These are phyloP conservation scores for Mortierella alpina DNA, from an alignment of 192 early-diverging fungal species.

Conservation along the genomic window DNA sequence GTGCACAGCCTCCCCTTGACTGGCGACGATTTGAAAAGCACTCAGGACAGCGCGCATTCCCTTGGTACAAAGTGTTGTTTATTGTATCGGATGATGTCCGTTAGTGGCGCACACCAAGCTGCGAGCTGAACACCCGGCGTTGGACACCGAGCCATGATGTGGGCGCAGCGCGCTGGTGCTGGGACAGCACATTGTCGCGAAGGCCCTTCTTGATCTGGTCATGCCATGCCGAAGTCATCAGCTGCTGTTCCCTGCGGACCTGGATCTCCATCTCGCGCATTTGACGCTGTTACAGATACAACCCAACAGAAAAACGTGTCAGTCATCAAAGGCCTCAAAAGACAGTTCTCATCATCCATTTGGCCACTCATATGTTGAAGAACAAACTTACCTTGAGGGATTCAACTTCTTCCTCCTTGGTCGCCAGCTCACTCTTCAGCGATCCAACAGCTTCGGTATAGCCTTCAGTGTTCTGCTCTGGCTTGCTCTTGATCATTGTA, in stretches of 20 bases:
- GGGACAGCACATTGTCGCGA: slow-evolving; percentile 61
- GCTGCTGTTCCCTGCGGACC: slow-evolving; percentile 79
- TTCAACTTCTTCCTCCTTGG: slow-evolving; percentile 56
- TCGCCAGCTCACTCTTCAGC: slow-evolving; percentile 61
- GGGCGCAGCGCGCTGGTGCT: slow-evolving; percentile 40
- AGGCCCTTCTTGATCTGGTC: slow-evolving; percentile 61
- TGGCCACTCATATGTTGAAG: slow-evolving; percentile 13
- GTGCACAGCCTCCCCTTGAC: too few species aligned
- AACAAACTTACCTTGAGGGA: slow-evolving; percentile 33
- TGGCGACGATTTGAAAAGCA: too few species aligned
- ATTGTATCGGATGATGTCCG: too few species aligned
- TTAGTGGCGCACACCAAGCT: slow-evolving; percentile 39
- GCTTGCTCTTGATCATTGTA: slow-evolving; percentile 51
- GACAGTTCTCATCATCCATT: slow-evolving; percentile 41
- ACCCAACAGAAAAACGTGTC: not conserved
- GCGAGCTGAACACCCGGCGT: slow-evolving; percentile 53
- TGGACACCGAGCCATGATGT: slow-evolving; percentile 54
- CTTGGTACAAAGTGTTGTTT: too few species aligned
- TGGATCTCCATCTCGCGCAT: slow-evolving; percentile 78
- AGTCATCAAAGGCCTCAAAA: not conserved
- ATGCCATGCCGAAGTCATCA: slow-evolving; percentile 88
- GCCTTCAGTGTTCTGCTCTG: slow-evolving; percentile 38
- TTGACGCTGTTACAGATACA: slow-evolving; percentile 60
- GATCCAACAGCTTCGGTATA: slow-evolving; percentile 68
- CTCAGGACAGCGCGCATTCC: too few species aligned